Base-by-base conservation (phyloP, 306 rosid species). In the Casuarina equisetifolia region DNA sequence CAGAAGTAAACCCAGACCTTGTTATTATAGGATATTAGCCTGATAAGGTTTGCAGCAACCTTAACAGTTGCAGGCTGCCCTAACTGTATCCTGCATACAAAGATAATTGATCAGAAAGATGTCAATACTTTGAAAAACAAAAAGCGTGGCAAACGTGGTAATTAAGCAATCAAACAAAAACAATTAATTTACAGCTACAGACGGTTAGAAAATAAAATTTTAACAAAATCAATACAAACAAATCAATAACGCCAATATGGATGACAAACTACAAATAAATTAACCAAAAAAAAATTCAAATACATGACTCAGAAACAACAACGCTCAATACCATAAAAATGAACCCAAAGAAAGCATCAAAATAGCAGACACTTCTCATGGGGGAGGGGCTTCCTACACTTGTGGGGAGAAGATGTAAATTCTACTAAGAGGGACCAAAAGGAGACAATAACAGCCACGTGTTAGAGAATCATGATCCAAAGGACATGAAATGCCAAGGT, bases 41-140 rank as follows among this genome's bases (percentile, higher is more conserved):
- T 90, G 70, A 91, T 88, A 50, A 96, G 98, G 82, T 96, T 96
- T 16, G 99, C 99, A 59, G 94, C 91, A 78, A 91, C 94, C 74
- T 96, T 92, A 43, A 96, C 99, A 5, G 99, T 96, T 12, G 99
- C 93, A 78, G 98, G 98, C 81, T 90, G 98, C 73, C 98, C 98
- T 44, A 88, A 92, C 88, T 96, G 99, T 78, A 96, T 91, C 70
- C 99, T 95, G 87, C 15, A 57, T 78, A 86, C 11, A 74, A 17
- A 45, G 20, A 79, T 75, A 81, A 76, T 70, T 49, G 51, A 13
- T 48, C 11, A 72, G 73, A 3, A 76, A 63, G 54, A 25, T 2
- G 53, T 59, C 49, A 78, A 20, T 76, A 52, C 50, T n/a, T 68
- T 66, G 40, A 62, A 53, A 42, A 19, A 25, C 67, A 57, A 48